Percentiles rank a stretch among this genome's conserved stretches.
phyloP scores from a whole-genome alignment of 306 rosid genomes.

The Acacia melanoxylon region DNA sequence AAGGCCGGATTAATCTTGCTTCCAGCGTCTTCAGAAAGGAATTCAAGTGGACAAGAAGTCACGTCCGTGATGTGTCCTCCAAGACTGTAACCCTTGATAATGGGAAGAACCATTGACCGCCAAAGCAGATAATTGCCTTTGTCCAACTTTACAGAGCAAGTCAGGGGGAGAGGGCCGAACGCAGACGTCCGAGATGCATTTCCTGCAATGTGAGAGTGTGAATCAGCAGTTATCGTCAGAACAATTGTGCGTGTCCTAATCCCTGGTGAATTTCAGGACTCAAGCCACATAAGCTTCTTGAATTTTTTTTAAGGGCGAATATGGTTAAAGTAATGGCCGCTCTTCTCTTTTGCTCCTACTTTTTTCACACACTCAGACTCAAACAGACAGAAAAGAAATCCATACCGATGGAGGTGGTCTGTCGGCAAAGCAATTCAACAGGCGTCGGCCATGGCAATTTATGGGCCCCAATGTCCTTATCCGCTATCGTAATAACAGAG shows the following conservation, averaged over 20 bases:
- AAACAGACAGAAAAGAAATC: no score
- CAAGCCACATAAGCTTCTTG: no score
- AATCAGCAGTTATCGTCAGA: no score
- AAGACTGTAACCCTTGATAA: background rate
- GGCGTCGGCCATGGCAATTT: background rate
- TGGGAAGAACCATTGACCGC: background rate
- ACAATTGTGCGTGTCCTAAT: no score
- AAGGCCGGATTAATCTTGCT: background rate
- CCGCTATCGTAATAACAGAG: background rate
- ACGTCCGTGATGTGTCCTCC: background rate
- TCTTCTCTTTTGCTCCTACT: no score
- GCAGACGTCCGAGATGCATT: background rate
- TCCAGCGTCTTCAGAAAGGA: background rate
- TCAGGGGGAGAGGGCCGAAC: background rate
- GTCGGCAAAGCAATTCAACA: slow-evolving; percentile 9
- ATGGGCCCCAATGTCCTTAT: background rate
- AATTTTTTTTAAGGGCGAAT: no score
- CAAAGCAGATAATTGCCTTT: background rate
- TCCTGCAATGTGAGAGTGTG: background rate
- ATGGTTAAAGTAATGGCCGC: no score
- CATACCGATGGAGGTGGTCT: background rate
- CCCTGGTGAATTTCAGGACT: no score
- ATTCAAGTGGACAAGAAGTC: background rate
- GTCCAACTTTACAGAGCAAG: background rate
- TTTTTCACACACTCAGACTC: no score